phyloP scores from a whole-genome alignment of 352 stramenopile species.

The Globisporangium recalcitrans region DNA sequence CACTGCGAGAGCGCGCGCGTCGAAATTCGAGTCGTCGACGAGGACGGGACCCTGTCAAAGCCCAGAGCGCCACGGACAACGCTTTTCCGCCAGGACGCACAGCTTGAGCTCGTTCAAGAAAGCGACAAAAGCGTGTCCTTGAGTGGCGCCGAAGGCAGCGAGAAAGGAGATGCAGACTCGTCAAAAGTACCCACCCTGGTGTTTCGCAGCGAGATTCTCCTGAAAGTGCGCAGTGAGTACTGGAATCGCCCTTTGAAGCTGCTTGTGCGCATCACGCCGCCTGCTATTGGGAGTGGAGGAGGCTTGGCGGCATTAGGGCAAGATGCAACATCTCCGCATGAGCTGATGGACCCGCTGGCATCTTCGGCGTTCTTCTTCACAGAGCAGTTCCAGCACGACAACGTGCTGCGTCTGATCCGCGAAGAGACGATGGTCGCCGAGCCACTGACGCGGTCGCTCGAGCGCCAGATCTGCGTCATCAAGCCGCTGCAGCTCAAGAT shows the following conservation, averaged over 20 bases:
- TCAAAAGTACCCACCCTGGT: constrained; percentile 13
- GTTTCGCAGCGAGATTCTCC: constrained; percentile 38
- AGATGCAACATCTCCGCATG: neutral
- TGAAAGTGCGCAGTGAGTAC: constrained; percentile 60
- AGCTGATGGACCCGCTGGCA: neutral
- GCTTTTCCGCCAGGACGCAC: constrained; percentile 61
- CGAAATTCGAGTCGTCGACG: constrained; percentile 45
- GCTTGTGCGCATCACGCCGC: constrained; percentile 44
- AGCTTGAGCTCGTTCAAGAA: constrained; percentile 29
- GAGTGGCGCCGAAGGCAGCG: neutral
- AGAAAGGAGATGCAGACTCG: neutral
- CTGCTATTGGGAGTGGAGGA: constrained; percentile 11
- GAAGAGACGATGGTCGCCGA: constrained; percentile 36
- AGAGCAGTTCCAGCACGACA: constrained; percentile 30
- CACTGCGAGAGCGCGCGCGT: constrained; percentile 45
- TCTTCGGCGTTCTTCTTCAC: constrained; percentile 21
- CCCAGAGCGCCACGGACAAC: constrained; percentile 20
- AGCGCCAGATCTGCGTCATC: constrained; percentile 39
- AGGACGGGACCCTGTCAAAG: neutral
- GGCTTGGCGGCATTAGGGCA: neutral
- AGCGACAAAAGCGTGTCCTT: neutral
- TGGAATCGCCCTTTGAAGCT: constrained; percentile 51
- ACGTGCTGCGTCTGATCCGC: constrained; percentile 41
- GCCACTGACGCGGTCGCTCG: constrained; percentile 40
- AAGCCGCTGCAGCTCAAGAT: constrained; percentile 60